Conservation (phyloP, 1,284 basidiomycete genomes). For the Ceratobasidium sp. region DNA sequence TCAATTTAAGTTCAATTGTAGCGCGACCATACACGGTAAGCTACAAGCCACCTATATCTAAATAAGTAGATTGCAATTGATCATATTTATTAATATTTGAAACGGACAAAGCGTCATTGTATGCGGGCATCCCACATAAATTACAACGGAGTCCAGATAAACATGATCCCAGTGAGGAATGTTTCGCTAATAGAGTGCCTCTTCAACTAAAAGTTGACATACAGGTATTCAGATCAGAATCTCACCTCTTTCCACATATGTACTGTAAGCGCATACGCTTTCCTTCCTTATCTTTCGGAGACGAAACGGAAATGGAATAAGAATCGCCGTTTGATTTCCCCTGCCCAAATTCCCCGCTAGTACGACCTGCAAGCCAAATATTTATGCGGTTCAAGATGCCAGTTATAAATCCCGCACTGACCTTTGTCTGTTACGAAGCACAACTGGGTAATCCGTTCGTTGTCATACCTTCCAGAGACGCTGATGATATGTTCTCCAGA, state of each 20-base stretch:
- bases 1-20: too few species aligned
- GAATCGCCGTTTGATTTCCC: neutral
- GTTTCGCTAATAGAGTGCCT: neutral
- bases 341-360: neutral
- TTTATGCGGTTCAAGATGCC: neutral
- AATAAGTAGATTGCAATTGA: too few species aligned
- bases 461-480: neutral
- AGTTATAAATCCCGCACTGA: neutral
- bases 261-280: conserved; percentile 8
- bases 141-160: neutral
- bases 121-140: too few species aligned
- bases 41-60: too few species aligned
- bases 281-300: neutral
- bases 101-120: too few species aligned
- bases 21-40: too few species aligned
- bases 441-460: neutral
- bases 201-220: too few species aligned
- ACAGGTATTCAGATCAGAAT: neutral
- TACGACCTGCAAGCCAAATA: neutral
- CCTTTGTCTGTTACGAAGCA: conserved; percentile 11
- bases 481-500: conserved; percentile 15
- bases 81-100: too few species aligned
- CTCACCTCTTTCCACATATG: conserved; percentile 1
- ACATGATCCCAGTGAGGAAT: neutral
- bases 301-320: neutral